phyloP scores from a whole-genome alignment of 2,329 filamentous ascomycete genomes.

The Rhynchosporium secalis region DNA sequence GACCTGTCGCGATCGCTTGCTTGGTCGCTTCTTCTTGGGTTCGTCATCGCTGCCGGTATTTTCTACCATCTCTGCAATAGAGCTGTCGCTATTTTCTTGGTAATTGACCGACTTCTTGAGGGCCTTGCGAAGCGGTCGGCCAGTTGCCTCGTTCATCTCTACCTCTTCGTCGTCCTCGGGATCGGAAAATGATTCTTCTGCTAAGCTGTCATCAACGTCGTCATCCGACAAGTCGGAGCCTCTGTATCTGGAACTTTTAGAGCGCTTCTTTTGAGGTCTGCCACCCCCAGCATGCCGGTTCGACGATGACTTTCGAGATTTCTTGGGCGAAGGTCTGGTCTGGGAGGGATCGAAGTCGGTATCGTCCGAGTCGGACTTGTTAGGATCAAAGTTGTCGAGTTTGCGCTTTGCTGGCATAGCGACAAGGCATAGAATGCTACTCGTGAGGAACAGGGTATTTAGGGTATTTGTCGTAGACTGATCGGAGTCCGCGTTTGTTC shows the following conservation, averaged over 20 bases:
- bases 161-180: conserved; percentile 45
- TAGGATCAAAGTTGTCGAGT: conserved; percentile 63
- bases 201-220: conserved; percentile 52
- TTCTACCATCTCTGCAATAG: conserved; percentile 40
- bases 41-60: conserved; percentile 32
- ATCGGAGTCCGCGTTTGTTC: conserved; percentile 20
- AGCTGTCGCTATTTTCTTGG: conserved; percentile 47
- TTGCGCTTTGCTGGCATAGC: conserved; percentile 48
- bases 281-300: conserved; percentile 35
- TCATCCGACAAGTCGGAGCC: conserved; percentile 65
- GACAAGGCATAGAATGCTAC: conserved; percentile 10
- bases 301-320: conserved; percentile 39
- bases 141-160: conserved; percentile 49
- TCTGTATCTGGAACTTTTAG: conserved; percentile 48
- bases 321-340: conserved; percentile 46
- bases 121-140: conserved; percentile 51
- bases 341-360: conserved; percentile 63
- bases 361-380: conserved; percentile 66
- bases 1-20: conserved; percentile 30
- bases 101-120: conserved; percentile 50
- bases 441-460: not conserved
- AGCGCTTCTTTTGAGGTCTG: conserved; percentile 41
- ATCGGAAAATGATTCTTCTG: conserved; percentile 52
- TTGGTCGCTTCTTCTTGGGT: conserved; percentile 28
- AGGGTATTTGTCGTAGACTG: conserved; percentile 11